phyloP scores from a whole-genome alignment of 2,329 filamentous ascomycete species.

The Nigrograna mackinnonii region DNA sequence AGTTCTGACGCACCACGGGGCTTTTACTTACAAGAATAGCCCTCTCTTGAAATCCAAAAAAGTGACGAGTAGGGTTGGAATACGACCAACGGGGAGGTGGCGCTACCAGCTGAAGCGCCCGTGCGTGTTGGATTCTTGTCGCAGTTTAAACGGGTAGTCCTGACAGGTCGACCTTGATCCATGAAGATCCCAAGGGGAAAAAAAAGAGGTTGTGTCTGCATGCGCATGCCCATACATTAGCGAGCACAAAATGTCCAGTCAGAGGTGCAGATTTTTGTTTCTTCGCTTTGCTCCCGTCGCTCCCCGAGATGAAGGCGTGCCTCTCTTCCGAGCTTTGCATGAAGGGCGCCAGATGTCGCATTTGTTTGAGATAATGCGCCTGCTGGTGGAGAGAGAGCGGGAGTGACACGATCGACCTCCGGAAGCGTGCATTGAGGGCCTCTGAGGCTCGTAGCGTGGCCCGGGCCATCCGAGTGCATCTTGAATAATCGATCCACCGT shows the following conservation, averaged over 20 bases:
- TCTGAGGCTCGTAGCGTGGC: conserved; percentile 31
- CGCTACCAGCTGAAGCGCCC: conserved; percentile 33
- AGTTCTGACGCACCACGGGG: conserved; percentile 31
- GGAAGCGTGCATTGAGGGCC: conserved; percentile 17
- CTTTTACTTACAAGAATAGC: conserved; percentile 35
- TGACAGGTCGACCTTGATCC: conserved; percentile 13
- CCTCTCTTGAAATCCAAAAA: conserved; percentile 20
- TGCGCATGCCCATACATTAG: conserved; percentile 2
- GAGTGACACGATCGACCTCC: conserved; percentile 17
- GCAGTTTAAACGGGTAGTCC: conserved; percentile 24
- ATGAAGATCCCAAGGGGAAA: not conserved
- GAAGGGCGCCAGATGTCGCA: conserved; percentile 4
- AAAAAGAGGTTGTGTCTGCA: not conserved
- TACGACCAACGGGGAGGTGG: conserved; percentile 19
- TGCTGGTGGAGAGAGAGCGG: conserved; percentile 2
- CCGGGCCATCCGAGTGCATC: conserved; percentile 16
- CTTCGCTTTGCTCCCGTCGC: conserved; percentile 7
- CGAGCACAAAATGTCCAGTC: conserved; percentile 7
- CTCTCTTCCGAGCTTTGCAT: conserved; percentile 9
- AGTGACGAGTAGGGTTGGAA: conserved; percentile 12
- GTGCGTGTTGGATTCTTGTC: conserved; percentile 27
- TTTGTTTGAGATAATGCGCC: not conserved
- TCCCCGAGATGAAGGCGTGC: conserved; percentile 12
- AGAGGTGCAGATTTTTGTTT: conserved; percentile 12
- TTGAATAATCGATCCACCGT: conserved; percentile 20